These are phyloP conservation scores for Penicillium paneum DNA, from an alignment of 2,329 filamentous ascomycete species.

Conservation along the genomic window DNA sequence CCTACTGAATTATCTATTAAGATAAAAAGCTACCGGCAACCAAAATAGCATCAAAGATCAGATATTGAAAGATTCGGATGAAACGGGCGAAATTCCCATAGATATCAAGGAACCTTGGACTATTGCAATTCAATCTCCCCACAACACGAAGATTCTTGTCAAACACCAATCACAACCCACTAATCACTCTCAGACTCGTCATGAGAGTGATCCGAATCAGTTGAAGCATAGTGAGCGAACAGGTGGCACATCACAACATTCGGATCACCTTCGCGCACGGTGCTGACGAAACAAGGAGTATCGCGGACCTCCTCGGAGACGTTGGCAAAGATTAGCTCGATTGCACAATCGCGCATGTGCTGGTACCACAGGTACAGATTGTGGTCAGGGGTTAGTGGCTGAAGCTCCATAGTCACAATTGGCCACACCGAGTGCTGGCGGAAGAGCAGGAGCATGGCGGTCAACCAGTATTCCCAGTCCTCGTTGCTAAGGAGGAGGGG, in stretches of 20 bases:
- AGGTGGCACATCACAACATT: not conserved
- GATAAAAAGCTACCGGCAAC: not conserved
- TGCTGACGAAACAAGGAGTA: not conserved
- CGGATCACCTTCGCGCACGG: not conserved
- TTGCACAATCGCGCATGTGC: slow-evolving; percentile 4
- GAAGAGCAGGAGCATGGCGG: slow-evolving; percentile 3
- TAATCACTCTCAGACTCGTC: not conserved
- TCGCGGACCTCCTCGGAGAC: slow-evolving; percentile 2
- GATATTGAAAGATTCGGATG: not conserved
- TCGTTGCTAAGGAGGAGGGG: not conserved
- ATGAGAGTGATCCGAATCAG: not conserved
- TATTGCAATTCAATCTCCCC: not conserved
- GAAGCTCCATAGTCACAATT: not conserved
- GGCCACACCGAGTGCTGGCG: slow-evolving; percentile 11
- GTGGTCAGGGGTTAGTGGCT: not conserved
- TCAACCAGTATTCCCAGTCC: slow-evolving; percentile 3
- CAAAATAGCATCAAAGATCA: not conserved
- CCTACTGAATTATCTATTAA: not conserved
- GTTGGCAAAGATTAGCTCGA: slow-evolving; percentile 1
- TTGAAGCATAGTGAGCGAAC: not conserved
- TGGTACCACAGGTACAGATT: slow-evolving; percentile 8
- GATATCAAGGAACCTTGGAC: not conserved
- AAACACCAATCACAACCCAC: not conserved
- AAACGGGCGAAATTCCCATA: not conserved
- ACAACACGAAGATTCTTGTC: not conserved